These are phyloP conservation scores for Ophiostoma montium DNA, from an alignment of 2,329 filamentous ascomycete species.

Conservation along the genomic window DNA sequence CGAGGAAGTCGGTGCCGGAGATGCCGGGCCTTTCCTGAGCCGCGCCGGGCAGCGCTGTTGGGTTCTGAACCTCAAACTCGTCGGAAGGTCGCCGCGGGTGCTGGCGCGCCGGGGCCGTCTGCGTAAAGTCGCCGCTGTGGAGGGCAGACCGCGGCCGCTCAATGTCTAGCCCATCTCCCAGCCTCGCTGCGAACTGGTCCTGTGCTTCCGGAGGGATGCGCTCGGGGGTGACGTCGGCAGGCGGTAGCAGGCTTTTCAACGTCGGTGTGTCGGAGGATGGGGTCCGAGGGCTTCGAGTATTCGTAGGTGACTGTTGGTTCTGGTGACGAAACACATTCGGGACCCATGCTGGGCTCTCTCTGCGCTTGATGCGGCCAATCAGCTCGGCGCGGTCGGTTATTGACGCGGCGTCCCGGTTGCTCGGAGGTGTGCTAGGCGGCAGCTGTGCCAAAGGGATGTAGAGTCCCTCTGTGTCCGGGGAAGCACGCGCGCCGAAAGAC, in stretches of 20 bases:
- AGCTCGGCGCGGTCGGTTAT: constrained; percentile 55
- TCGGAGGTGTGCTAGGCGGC: background rate
- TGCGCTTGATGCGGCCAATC: constrained; percentile 72
- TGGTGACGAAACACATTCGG: constrained; percentile 26
- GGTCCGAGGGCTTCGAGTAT: constrained; percentile 21
- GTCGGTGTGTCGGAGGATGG: constrained; percentile 22
- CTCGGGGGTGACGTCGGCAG: constrained; percentile 34
- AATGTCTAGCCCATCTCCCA: constrained; percentile 48
- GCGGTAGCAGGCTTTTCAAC: constrained; percentile 24
- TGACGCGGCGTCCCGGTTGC: background rate
- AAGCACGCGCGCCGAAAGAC: background rate
- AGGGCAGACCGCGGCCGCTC: constrained; percentile 69
- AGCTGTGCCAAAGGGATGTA: background rate
- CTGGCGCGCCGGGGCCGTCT: constrained; percentile 9
- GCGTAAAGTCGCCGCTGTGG: constrained; percentile 53
- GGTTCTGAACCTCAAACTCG: background rate
- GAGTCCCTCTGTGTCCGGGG: background rate
- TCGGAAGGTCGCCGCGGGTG: background rate
- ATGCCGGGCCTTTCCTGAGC: background rate
- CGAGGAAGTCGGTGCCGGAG: constrained; percentile 7
- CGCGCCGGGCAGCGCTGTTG: background rate
- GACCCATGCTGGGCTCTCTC: constrained; percentile 60
- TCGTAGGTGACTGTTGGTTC: constrained; percentile 21
- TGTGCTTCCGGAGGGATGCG: constrained; percentile 19
- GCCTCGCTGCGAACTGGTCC: constrained; percentile 25